These are phyloP conservation scores for Penicillium freii DNA, from an alignment of 2,329 filamentous ascomycete species.

Conservation along the genomic window DNA sequence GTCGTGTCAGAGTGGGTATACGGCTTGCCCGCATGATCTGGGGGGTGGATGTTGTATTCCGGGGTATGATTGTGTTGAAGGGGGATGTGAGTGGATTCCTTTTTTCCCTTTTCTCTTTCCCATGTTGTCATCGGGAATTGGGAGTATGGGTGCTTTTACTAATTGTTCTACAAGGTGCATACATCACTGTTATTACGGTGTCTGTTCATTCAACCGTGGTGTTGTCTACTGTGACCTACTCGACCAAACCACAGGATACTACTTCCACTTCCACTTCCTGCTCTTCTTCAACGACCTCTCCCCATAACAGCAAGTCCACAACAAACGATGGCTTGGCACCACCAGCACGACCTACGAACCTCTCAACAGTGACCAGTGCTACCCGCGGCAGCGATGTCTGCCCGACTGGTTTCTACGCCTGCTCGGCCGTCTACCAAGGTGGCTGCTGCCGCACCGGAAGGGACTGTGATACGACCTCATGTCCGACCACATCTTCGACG, in stretches of 20 bases:
- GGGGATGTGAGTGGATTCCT: constrained; percentile 51
- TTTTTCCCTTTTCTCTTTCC: background rate
- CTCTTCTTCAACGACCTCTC: constrained; percentile 15
- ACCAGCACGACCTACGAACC: constrained; percentile 41
- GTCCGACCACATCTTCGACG: constrained; percentile 66
- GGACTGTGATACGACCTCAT: constrained; percentile 78
- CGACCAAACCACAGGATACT: constrained; percentile 25
- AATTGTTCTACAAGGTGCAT: constrained; percentile 27
- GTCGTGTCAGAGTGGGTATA: constrained; percentile 53
- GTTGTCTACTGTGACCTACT: constrained; percentile 33
- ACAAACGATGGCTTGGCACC: constrained; percentile 37
- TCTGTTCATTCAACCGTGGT: constrained; percentile 34
- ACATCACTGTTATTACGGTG: constrained; percentile 37
- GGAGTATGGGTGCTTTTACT: background rate
- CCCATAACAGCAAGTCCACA: constrained; percentile 35
- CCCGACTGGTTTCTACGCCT: constrained; percentile 89
- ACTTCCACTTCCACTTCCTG: constrained; percentile 19
- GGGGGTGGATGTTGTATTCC: constrained; percentile 64
- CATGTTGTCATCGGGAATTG: background rate
- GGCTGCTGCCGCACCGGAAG: constrained; percentile 88
- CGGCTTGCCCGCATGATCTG: constrained; percentile 52
- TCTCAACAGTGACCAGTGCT: constrained; percentile 35
- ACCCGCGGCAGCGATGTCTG: constrained; percentile 52
- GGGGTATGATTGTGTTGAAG: constrained; percentile 56
- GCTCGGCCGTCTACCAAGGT: constrained; percentile 73